phyloP scores from a whole-genome alignment of 768 basidiomycete genomes.

The Dentipellis fragilis region DNA sequence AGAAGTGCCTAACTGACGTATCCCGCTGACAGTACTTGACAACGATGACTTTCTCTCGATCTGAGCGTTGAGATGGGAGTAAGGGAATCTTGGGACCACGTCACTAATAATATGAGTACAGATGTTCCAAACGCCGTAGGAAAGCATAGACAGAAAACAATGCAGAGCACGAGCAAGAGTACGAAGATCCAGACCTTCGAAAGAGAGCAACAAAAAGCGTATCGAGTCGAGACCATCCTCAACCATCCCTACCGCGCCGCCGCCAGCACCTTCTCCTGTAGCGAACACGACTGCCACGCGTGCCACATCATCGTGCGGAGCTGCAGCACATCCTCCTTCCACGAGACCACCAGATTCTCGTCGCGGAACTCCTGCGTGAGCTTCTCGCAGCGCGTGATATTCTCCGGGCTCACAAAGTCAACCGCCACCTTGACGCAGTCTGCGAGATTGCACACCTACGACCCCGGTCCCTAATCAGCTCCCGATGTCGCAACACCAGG shows the following conservation, averaged over 20 bases:
- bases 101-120: too few species aligned
- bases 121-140: too few species aligned
- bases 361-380: slow-evolving; percentile 84
- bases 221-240: neutral
- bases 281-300: slow-evolving; percentile 68
- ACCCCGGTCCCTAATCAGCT: neutral
- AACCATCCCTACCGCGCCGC: neutral
- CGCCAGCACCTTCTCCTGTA: slow-evolving; percentile 29
- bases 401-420: slow-evolving; percentile 93
- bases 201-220: neutral
- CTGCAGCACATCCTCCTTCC: slow-evolving; percentile 93
- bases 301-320: slow-evolving; percentile 92
- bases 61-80: too few species aligned
- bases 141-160: too few species aligned
- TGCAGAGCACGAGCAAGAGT: too few species aligned
- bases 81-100: too few species aligned
- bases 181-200: too few species aligned
- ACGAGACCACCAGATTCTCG: slow-evolving; percentile 77
- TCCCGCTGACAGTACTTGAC: too few species aligned
- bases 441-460: slow-evolving; percentile 78
- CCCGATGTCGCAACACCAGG: neutral
- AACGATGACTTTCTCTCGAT: too few species aligned
- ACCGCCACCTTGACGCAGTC: slow-evolving; percentile 94
- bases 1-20: too few species aligned
- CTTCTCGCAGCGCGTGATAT: slow-evolving; percentile 75